Evolutionary conservation across 1,284 basidiomycete species (phyloP), one percentile per base, ranked within the genome.

Genomic region (Boletus albobrunnescens): DNA sequence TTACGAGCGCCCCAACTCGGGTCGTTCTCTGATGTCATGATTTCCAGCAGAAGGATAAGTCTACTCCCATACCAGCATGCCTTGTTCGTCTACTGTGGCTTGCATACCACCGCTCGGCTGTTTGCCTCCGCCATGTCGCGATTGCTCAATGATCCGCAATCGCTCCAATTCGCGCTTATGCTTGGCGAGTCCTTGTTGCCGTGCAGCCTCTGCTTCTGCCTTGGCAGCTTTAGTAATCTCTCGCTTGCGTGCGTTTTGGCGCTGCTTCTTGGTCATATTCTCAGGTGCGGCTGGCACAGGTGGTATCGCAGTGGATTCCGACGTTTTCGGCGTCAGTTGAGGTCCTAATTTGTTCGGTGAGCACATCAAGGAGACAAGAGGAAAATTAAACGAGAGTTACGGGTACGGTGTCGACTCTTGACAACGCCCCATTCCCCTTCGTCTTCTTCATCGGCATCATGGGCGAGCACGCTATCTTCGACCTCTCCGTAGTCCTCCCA

Each of bases 401-500:
- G 76, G 51, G 72, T 51, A 44, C 69, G 73, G 44, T 59, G 57
- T 45, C 76, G 75, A 54, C 78, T 77, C 64, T 74, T 78, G 52
- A 90, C 86, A 26, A 88, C 78, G 20, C 81, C 84, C 87, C 87
- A 89, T 8, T 74, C 76, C 1, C 72, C 74, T 47, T 81, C 78
- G 42, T 76, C 78, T 44, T 71, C 70, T 43, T 58, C 56, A 14
- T 53, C 81, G 5, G 75, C 77, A 47, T 81, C 79, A 44, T 78
- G 75, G 19, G 66, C 67, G 6, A 66, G 69, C 26, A 57, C 51
- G 11, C 70, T 64, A 3, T 68, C 68, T 33, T 71, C 70, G 17
- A 81, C 78, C 47, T 87, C 82, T 48, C 87, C 87, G 57, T 87
- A 87, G 67, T 87, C 84, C 0, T 68, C 81, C 84, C 83, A 86